Conservation (phyloP, 208 protist genomes). For the Blastocrithidia nonstop region DNA sequence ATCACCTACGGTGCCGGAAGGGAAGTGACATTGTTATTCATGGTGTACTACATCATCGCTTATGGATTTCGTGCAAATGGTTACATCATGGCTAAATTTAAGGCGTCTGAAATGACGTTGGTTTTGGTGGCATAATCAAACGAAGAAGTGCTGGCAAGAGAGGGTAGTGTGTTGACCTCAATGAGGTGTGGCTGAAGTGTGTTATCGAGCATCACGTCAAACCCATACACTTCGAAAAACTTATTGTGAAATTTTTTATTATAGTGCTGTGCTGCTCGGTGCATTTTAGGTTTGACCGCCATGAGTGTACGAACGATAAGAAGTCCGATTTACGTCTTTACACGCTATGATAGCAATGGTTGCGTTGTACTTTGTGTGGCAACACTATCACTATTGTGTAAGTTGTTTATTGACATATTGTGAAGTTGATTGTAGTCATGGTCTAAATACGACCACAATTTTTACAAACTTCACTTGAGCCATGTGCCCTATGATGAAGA, state of each 20-base stretch:
- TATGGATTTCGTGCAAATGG: constrained; percentile 36
- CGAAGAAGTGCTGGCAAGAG: constrained; percentile 69
- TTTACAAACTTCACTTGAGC: constrained; percentile 53
- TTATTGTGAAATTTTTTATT: neutral
- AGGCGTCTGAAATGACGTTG: constrained; percentile 70
- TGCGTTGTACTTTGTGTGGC: neutral
- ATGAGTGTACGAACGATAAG: constrained; percentile 63
- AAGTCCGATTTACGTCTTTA: constrained; percentile 41
- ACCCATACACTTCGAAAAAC: constrained; percentile 87
- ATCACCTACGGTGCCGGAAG: too few relatives aligned
- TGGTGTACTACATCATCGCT: neutral
- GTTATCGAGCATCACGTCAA: constrained; percentile 82
- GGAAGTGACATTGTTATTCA: too few relatives aligned
- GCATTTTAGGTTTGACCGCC: constrained; percentile 23
- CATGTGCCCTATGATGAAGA: constrained; percentile 7
- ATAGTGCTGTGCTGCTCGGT: constrained; percentile 4
- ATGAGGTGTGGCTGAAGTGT: constrained; percentile 62
- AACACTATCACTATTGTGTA: neutral
- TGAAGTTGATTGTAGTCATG: neutral
- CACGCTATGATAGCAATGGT: constrained; percentile 12
- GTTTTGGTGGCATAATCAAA: constrained; percentile 83
- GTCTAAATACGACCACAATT: constrained; percentile 49
- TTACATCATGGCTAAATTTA: constrained; percentile 75
- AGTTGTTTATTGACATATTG: too few relatives aligned
- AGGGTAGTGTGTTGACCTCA: constrained; percentile 87